Percentiles rank a stretch among this genome's conserved stretches.
These are phyloP conservation scores for Paracoccidioides brasiliensis DNA, from an alignment of 2,329 filamentous ascomycete genomes.

Conservation along the genomic window DNA sequence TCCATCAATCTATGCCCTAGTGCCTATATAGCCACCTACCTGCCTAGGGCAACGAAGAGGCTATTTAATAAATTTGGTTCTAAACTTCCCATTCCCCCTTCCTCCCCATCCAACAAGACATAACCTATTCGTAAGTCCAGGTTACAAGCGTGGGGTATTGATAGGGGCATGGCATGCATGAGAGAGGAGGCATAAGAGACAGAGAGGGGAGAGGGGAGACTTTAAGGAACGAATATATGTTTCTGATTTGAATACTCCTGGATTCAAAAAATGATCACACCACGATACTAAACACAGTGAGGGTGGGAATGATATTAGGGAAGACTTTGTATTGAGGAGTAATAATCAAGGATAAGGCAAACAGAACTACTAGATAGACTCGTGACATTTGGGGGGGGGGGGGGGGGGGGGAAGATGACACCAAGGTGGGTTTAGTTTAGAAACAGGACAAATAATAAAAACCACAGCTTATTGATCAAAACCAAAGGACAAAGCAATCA, in stretches of 20 bases:
- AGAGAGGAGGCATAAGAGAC: not conserved
- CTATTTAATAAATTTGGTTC: too few relatives aligned
- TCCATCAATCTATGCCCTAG: too few relatives aligned
- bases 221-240: not conserved
- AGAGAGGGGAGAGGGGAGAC: not conserved
- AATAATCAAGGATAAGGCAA: not conserved
- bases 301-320: not conserved
- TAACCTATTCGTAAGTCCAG: not conserved
- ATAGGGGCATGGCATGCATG: too few relatives aligned
- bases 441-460: not conserved
- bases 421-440: not conserved
- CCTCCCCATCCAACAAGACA: too few relatives aligned
- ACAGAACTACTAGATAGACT: not conserved
- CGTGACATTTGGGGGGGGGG: too few relatives aligned
- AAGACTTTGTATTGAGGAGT: not conserved
- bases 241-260: slow-evolving; percentile 1
- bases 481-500: not conserved
- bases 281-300: not conserved
- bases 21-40: too few relatives aligned
- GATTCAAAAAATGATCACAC: not conserved
- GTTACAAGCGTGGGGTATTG: not conserved
- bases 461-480: not conserved
- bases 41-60: too few relatives aligned
- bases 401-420: not conserved
- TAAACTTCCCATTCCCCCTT: too few relatives aligned